Base-by-base conservation (phyloP, 1,284 basidiomycete genomes). In the Pascua guehoae region DNA sequence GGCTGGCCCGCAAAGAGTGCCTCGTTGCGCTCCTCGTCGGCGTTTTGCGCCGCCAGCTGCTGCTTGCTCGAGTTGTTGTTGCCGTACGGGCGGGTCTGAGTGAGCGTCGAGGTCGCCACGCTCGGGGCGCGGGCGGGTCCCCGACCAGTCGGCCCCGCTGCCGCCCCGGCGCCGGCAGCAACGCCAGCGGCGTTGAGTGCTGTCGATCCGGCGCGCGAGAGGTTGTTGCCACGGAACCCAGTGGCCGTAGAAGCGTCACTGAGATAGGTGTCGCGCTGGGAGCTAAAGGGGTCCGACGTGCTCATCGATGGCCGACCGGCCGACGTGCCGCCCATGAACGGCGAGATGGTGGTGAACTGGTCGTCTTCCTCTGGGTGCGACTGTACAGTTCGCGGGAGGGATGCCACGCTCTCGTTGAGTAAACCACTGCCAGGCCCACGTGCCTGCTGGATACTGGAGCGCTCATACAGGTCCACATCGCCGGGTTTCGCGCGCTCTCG, bases 381-480 rank as follows among this genome's bases (percentile, higher is more conserved):
- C 24, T 32, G 24, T 32, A 7, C 24, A 32, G 24, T 32, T 4
- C 24, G 24, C 24, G 24, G 24, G 24, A 32, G 24, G 24, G 24
- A 32, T 7, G 24, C 7, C 24, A 32, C 24, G 7, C 24, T 32
- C 24, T 32, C 24, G 7, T 32, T 32, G 24, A 32, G 24, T 32
- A 32, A 32, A 4, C 38, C 18, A 9, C 15, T 37, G 12, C 44
- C 44, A 24, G 45, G 44, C 15, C n/a, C 40, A 41, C 38, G 37
- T 51, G 45, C 40, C 11, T 37, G 43, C 40, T 43, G 49, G 39
- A 37, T 43, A 42, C 24, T 32, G 24, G 24, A 32, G 9, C 15
- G n/a, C 50, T 60, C 58, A 41, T 47, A 64, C 14, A 73, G 61
- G 47, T 74, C 70, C 12, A 73, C 68, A 10, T 63, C 62, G 43